Evolutionary conservation across 371 early-diverging fungal genomes (phyloP), one percentile per base, ranked within the genome.

Genomic region (Mucor sp.): DNA sequence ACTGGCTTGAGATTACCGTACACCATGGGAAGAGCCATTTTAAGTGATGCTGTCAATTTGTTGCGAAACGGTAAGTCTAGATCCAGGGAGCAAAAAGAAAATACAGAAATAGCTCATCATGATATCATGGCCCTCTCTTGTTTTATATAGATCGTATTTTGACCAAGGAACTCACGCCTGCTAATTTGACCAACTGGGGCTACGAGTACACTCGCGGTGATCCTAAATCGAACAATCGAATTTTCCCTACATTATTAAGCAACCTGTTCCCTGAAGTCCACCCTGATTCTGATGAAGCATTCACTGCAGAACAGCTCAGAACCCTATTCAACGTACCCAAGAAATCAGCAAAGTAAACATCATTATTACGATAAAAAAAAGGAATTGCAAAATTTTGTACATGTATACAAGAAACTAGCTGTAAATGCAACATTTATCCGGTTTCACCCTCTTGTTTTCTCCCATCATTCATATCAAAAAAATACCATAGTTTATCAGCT

Each of bases 1-100:
- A 75, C 78, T 6, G 81, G 81, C 6, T 50, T 85, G 33, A 69
- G 74, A 15, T 68, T 85, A 25, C 84, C 84, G 8, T 86, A 81
- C 58, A 82, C 86, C 6, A 77, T 78, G 66, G 75, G 77, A 3
- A 72, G 85, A 27, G 83, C 81, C 11, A 85, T 86, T 58, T 61
- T 86, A 0, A 72, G 80, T 33, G 86, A 86, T 70, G 86, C 85
- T 28, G 68, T 78, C n/a, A 86, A 86, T 33, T 64, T 86, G 12
- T 30, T 85, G 21, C 68, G 81, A 39, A 86, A 86, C 55, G 86
- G 85, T 79, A 78, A 66, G 47, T 62, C 53, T 28, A 33, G 19
- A 44, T 9, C 27, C 1, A 50, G 21, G 5, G n/a, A 21, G 23
- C 4, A 27, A 25, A 21, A 53, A 6, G 27, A 21, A 53, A 53